Percentiles rank a stretch among this genome's conserved stretches.
Conservation (phyloP, 352 stramenopile genomes). For the Halophytophthora polymorphica region DNA sequence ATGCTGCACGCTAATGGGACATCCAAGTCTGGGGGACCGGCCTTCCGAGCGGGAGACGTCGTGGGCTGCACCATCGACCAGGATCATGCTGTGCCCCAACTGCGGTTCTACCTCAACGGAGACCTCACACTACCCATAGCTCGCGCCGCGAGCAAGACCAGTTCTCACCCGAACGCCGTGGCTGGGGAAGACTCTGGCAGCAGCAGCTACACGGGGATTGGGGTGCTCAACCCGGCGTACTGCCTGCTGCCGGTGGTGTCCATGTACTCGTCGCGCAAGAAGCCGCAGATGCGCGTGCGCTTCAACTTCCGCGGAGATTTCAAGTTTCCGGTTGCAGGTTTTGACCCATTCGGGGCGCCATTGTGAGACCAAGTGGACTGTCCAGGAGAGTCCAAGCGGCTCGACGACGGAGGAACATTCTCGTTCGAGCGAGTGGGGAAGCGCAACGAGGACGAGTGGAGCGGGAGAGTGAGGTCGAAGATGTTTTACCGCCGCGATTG, state of each 20-base stretch:
- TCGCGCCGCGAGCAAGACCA: neutral
- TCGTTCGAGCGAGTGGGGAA: too few relatives aligned
- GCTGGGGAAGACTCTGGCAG: neutral
- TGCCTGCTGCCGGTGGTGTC: slow-evolving; percentile 60
- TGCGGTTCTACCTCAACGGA: slow-evolving; percentile 79
- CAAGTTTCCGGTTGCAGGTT: slow-evolving; percentile 57
- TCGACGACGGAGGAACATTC: too few relatives aligned
- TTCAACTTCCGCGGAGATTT: slow-evolving; percentile 82
- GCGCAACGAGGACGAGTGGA: too few relatives aligned
- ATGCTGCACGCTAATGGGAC: slow-evolving; percentile 71
- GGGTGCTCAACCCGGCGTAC: slow-evolving; percentile 59
- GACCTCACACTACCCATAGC: slow-evolving; percentile 53
- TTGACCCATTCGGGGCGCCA: slow-evolving; percentile 68
- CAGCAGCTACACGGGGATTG: slow-evolving; percentile 22
- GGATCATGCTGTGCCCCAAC: slow-evolving; percentile 52
- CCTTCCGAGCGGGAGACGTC: slow-evolving; percentile 64
- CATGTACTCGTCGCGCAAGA: slow-evolving; percentile 76
- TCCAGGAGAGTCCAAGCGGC: too few relatives aligned
- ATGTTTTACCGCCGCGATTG: too few relatives aligned
- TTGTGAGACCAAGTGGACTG: slow-evolving; percentile 15
- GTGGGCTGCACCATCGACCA: slow-evolving; percentile 78
- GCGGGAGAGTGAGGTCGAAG: too few relatives aligned
- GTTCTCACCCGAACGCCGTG: neutral
- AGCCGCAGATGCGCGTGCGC: slow-evolving; percentile 63
- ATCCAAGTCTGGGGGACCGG: slow-evolving; percentile 60